Conservation (phyloP, 2,329 filamentous ascomycete genomes). For the Ilyonectria mors-panacis region DNA sequence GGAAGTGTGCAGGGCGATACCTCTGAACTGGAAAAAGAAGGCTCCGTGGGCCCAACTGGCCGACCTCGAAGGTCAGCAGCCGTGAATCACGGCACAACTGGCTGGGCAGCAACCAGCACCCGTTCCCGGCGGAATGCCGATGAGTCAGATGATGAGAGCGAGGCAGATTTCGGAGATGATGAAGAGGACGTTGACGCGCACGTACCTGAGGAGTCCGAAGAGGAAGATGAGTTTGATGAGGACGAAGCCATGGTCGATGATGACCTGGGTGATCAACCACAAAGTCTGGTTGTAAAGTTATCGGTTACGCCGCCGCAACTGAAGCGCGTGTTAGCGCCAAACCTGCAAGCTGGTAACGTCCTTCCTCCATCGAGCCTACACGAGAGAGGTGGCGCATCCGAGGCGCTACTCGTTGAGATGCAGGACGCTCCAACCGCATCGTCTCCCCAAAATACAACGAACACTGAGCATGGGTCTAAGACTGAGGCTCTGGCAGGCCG, state of each 20-base stretch:
- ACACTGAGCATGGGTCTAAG: constrained; percentile 8
- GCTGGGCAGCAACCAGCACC: constrained; percentile 55
- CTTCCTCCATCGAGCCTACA: constrained; percentile 40
- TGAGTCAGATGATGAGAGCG: constrained; percentile 77
- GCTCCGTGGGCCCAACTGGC: constrained; percentile 60
- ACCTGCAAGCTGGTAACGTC: constrained; percentile 41
- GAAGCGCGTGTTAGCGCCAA: constrained; percentile 49
- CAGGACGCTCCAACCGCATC: constrained; percentile 40
- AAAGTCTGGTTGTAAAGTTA: constrained; percentile 83
- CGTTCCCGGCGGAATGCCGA: constrained; percentile 59
- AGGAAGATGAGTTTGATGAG: constrained; percentile 72
- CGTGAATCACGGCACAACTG: constrained; percentile 64
- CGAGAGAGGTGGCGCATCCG: constrained; percentile 28
- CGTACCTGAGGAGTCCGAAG: constrained; percentile 72
- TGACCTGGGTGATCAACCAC: constrained; percentile 63
- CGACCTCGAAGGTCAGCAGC: constrained; percentile 67
- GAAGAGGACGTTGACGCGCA: constrained; percentile 80
- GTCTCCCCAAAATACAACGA: not conserved
- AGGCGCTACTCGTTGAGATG: constrained; percentile 44
- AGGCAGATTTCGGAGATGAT: constrained; percentile 83
- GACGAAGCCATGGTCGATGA: constrained; percentile 70
- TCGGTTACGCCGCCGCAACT: constrained; percentile 63
- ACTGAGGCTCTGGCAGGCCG: constrained; percentile 2
- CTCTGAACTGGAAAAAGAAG: constrained; percentile 57
- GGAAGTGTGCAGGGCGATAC: constrained; percentile 63